Evolutionary conservation across 495 filamentous ascomycete species (phyloP).

Genomic region (Penicillium cataractarum): DNA sequence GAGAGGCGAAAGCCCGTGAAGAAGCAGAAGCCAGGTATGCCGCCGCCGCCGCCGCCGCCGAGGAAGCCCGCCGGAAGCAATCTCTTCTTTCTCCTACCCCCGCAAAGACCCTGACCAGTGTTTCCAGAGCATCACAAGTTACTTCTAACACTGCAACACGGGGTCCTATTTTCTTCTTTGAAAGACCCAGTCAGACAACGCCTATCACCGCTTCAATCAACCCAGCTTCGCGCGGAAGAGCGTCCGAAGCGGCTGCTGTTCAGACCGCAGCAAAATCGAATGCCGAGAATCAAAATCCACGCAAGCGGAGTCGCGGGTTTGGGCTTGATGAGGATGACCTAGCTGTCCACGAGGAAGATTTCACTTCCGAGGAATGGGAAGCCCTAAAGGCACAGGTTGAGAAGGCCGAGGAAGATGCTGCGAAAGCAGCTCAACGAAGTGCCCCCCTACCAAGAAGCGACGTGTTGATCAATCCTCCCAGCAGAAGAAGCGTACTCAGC

Average conservation of each 20-base stretch:
- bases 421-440: conserved; percentile 28
- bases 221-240: neutral
- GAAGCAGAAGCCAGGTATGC: neutral
- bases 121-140: neutral
- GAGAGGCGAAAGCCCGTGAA: neutral
- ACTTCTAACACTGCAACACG: neutral
- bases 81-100: neutral
- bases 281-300: neutral
- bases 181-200: too few relatives aligned
- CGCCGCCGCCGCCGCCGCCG: neutral
- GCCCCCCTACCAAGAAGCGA: conserved; percentile 8
- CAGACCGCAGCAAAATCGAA: neutral
- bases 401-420: neutral
- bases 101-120: neutral
- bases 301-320: conserved; percentile 5
- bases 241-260: neutral
- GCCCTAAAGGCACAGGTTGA: neutral
- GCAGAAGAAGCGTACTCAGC: conserved; percentile 4
- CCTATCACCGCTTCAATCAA: neutral
- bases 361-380: conserved; percentile 7
- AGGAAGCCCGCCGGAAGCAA: neutral
- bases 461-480: conserved; percentile 10
- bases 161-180: neutral
- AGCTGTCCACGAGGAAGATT: neutral
- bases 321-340: conserved; percentile 4